Base-by-base conservation (phyloP, 192 early-diverging fungal species). In the Backusella circina region DNA sequence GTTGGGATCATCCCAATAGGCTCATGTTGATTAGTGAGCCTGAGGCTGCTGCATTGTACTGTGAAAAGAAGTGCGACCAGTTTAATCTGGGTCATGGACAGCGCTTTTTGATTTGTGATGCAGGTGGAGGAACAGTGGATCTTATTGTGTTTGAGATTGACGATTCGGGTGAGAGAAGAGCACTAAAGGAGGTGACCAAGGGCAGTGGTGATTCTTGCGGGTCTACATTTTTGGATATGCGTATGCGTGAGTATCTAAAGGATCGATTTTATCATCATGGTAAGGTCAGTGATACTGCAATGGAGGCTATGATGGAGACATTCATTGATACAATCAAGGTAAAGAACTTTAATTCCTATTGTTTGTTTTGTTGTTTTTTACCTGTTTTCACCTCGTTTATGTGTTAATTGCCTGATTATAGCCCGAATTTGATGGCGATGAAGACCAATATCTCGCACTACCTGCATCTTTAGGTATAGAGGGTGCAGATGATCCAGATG, bases 351-450 rank as follows among this genome's bases (percentile, higher is more conserved):
- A 5, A 44, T 30, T 41, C 10, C 26, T 28, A 44, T 28, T 47
- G 9, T 15, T 2, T 28, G 12, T 4, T 30, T 4, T 31, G 10
- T n/a, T 47, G 21, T 21, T 18, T 13, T 35, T 16, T 21, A 15
- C 30, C 1, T 31, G 28, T 16, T 31, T n/a, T 35, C 16, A 35
- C 21, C 51, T 57, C 9, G 51, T 28, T 28, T 61, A 28, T 61
- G 16, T 23, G 26, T 57, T 9, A 0, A 26, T 28, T 21, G 8
- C 26, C 3, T 61, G 9, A 61, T 61, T 3, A 18, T 67, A 87
- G 81, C 84, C 84, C 54, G 80, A 87, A 61, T 87, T 87, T 51
- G 86, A 87, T 44, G 86, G 86, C 16, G 80, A 84, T 54, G 86
- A 87, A 30, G 86, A 87, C 37, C 77, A 83, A 18, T 87, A 85